Evolutionary conservation across 192 early-diverging fungal genomes (phyloP), one percentile per base, ranked within the genome.

Genomic region (Rhizophagus clarus): DNA sequence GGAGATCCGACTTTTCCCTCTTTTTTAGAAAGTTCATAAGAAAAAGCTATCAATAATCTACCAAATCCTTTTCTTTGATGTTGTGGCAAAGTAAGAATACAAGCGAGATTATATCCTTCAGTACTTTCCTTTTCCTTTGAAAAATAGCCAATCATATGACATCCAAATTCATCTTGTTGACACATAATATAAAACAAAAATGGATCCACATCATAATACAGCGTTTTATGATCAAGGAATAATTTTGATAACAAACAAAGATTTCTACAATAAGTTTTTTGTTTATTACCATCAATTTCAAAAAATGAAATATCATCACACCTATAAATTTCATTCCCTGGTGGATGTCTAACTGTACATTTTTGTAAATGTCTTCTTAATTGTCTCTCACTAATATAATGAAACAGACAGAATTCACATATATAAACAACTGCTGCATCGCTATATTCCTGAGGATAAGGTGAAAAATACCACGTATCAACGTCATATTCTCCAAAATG

Each of bases 281-380:
- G 96, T 79, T 96, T 95, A 68, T 95, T 83, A 0, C 98, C 98
- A 85, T 99, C 98, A 78, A 99, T 96, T 83, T 99, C 98, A 79
- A 97, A 99, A 81, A 99, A 98, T 17, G 95, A 96, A 20, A 99
- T 85, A 12, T 94, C 91, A 73, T 95, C 93, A 68, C 94, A 88
- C 40, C 97, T 90, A 87, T 99, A 99, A 31, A 99, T 99, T 83
- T 99, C 98, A 86, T 99, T 99, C 4, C 98, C 98, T 17, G 98
- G 98, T 42, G 98, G 98, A 85, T 98, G 96, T 77, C 91, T 89
- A n/a, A 98, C 82, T 26, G 91, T 90, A 82, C 98, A 99, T 80
- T 97, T 96, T 68, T 69, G 42, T 12, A 96, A 88, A 85, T 99
- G 98, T 15, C 97, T 88, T 11, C 90, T 86, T 62, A 98, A 90